Percentiles rank a stretch among this genome's conserved stretches.
Evolutionary conservation across 2,329 filamentous ascomycete species (phyloP).

Genomic region (Cadophora sp.): DNA sequence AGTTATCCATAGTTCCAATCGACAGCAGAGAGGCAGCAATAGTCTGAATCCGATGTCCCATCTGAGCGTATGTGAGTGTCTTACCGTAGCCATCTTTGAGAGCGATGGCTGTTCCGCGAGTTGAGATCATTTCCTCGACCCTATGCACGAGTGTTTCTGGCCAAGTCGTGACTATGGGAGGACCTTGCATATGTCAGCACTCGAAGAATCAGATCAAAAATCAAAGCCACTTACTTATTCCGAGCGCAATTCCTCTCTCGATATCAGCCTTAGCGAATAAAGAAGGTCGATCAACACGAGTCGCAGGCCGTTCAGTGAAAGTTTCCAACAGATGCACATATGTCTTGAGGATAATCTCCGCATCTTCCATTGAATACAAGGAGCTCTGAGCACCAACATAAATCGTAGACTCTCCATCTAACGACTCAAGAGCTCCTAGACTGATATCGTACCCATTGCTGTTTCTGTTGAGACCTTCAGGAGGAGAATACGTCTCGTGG

Average conservation of each 20-base stretch:
- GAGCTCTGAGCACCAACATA: slow-evolving; percentile 13
- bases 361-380: neutral
- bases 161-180: neutral
- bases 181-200: slow-evolving; percentile 27
- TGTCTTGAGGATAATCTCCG: slow-evolving; percentile 10
- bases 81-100: slow-evolving; percentile 19
- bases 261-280: neutral
- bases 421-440: slow-evolving; percentile 29
- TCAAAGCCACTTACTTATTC: neutral
- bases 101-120: slow-evolving; percentile 18
- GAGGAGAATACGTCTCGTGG: slow-evolving; percentile 8
- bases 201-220: neutral
- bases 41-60: slow-evolving; percentile 44
- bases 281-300: slow-evolving; percentile 2
- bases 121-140: slow-evolving; percentile 27
- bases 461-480: slow-evolving; percentile 8
- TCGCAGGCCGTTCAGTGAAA: slow-evolving; percentile 3
- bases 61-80: slow-evolving; percentile 45
- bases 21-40: slow-evolving; percentile 42
- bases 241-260: neutral
- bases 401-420: slow-evolving; percentile 16
- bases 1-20: neutral
- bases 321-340: slow-evolving; percentile 10
- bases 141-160: slow-evolving; percentile 29
- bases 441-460: slow-evolving; percentile 27